phyloP scores from a whole-genome alignment of 441 rosid genomes.

The Melastoma candidum region DNA sequence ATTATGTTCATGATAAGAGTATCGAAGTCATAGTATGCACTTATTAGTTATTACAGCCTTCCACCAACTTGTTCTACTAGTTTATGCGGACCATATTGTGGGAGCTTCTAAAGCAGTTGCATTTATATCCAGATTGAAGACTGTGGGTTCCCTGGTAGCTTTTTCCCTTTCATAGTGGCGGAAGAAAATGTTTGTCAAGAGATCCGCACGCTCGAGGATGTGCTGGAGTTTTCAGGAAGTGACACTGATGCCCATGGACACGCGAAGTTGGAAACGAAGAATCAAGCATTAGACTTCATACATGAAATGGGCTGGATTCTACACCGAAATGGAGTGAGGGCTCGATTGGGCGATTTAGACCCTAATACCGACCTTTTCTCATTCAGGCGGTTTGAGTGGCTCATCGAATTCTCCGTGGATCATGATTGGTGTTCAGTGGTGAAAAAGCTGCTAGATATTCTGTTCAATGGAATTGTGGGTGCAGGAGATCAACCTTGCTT shows the following conservation, averaged over 20 bases:
- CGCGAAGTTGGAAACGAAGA: conserved; percentile 35
- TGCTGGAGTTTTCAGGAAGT: conserved; percentile 40
- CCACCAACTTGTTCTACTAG: no score
- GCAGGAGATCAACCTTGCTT: conserved; percentile 40
- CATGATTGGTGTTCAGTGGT: conserved; percentile 89
- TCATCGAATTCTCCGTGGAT: conserved; percentile 84
- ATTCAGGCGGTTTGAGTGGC: conserved; percentile 64
- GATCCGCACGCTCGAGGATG: conserved; percentile 62
- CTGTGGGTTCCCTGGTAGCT: conserved; percentile 61
- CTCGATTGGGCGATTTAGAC: conserved; percentile 46
- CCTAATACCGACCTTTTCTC: conserved; percentile 54
- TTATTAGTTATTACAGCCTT: no score
- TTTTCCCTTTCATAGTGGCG: conserved; percentile 85
- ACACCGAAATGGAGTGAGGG: conserved; percentile 53
- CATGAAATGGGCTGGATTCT: conserved; percentile 94
- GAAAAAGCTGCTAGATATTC: conserved; percentile 55
- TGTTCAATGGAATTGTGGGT: conserved; percentile 49
- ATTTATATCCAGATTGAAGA: conserved; percentile 64
- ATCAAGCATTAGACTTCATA: conserved; percentile 72
- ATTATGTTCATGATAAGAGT: not conserved
- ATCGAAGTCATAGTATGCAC: not conserved
- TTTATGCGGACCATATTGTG: no score
- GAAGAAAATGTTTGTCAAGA: conserved; percentile 78
- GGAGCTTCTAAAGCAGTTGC: no score
- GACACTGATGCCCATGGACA: conserved; percentile 26